These are phyloP conservation scores for Fusarium acutatum DNA, from an alignment of 2,329 filamentous ascomycete genomes.

Conservation along the genomic window DNA sequence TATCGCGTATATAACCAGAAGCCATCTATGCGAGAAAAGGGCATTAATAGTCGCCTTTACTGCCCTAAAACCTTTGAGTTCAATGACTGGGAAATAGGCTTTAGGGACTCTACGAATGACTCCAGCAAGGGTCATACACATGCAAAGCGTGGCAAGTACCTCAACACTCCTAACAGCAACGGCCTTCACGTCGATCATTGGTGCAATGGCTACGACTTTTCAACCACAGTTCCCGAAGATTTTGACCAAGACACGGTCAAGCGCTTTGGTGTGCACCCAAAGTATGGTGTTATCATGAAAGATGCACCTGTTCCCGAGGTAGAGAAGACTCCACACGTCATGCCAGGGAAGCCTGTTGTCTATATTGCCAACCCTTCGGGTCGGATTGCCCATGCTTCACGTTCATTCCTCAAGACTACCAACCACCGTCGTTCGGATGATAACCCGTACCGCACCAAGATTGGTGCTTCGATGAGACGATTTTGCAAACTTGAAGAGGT, in stretches of 20 bases:
- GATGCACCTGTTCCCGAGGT: conserved; percentile 57
- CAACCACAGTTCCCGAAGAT: conserved; percentile 57
- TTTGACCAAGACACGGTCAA: conserved; percentile 61
- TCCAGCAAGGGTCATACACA: conserved; percentile 61
- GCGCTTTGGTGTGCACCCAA: conserved; percentile 61
- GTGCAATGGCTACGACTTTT: conserved; percentile 62
- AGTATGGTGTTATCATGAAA: conserved; percentile 61
- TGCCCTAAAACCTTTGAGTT: conserved; percentile 57
- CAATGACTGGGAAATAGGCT: conserved; percentile 65
- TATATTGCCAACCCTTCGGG: conserved; percentile 58
- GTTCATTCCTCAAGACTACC: conserved; percentile 50
- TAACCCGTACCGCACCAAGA: conserved; percentile 46
- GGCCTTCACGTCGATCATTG: conserved; percentile 64
- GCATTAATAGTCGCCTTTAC: conserved; percentile 63
- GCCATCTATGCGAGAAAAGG: conserved; percentile 53
- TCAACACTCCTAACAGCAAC: conserved; percentile 62
- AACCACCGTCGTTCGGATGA: conserved; percentile 48
- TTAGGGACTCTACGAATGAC: conserved; percentile 66
- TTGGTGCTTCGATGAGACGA: conserved; percentile 47
- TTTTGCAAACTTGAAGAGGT: conserved; percentile 50
- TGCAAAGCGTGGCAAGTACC: conserved; percentile 62
- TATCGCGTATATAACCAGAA: conserved; percentile 55
- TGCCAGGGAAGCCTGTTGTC: conserved; percentile 59
- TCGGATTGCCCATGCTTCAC: conserved; percentile 58
- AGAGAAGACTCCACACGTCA: conserved; percentile 50